Conservation (phyloP, 2,329 filamentous ascomycete genomes). For the Fusarium xyrophilum region DNA sequence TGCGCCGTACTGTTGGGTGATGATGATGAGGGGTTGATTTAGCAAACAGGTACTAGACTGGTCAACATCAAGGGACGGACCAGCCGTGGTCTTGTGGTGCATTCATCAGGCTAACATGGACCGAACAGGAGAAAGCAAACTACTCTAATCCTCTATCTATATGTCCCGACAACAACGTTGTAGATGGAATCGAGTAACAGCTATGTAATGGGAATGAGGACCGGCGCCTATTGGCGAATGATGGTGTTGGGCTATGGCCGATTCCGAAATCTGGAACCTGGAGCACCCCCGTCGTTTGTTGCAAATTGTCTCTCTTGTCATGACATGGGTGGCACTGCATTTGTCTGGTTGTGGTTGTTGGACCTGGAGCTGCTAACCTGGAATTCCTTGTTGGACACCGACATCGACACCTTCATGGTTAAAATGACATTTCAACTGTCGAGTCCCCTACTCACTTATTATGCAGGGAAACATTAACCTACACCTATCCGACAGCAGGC, state of each 20-base stretch:
- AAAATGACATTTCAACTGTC: constrained; percentile 8
- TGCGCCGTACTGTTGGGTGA: neutral
- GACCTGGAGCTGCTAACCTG: neutral
- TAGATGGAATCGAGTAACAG: constrained; percentile 43
- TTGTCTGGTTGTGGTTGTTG: neutral
- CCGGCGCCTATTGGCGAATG: constrained; percentile 40
- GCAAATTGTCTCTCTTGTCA: constrained; percentile 9
- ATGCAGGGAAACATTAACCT: constrained; percentile 25
- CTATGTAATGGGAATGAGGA: constrained; percentile 41
- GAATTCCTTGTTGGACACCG: neutral
- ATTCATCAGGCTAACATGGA: constrained; percentile 24
- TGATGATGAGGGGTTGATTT: constrained; percentile 32
- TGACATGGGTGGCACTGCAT: constrained; percentile 33
- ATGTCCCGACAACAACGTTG: constrained; percentile 9
- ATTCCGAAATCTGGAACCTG: constrained; percentile 33
- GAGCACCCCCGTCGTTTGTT: constrained; percentile 19
- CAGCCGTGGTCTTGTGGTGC: constrained; percentile 41
- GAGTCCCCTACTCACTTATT: constrained; percentile 7
- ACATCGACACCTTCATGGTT: constrained; percentile 7
- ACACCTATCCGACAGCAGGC: neutral
- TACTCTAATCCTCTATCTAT: constrained; percentile 8
- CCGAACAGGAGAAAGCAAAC: constrained; percentile 23
- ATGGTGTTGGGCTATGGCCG: constrained; percentile 20
- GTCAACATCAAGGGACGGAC: constrained; percentile 30
- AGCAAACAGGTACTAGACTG: constrained; percentile 27